phyloP scores from a whole-genome alignment of 225 moss, liverwort and hornwort genomes.

The Climacium dendroides region DNA sequence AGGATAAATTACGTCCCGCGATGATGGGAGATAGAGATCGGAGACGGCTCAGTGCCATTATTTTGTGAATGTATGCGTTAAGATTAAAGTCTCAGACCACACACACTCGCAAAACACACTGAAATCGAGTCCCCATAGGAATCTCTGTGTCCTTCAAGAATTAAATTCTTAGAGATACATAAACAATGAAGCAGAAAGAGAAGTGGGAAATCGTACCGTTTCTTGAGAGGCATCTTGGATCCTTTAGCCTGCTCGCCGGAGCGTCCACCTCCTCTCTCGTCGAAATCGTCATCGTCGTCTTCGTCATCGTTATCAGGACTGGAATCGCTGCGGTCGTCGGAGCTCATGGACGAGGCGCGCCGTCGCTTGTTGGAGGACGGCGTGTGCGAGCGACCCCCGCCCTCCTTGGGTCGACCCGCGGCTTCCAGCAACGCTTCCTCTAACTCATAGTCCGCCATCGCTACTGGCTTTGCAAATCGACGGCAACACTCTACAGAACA shows the following conservation, averaged over 20 bases:
- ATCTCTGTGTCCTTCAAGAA: not conserved
- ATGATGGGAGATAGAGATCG: not conserved
- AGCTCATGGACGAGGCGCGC: conserved; percentile 69
- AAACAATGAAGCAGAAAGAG: not conserved
- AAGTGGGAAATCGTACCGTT: conserved; percentile 16
- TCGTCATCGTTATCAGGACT: conserved; percentile 79
- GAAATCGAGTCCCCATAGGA: not conserved
- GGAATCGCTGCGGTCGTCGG: conserved; percentile 78
- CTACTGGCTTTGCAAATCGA: not conserved
- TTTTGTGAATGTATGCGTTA: not conserved
- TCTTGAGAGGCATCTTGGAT: conserved; percentile 92
- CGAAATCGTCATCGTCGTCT: conserved; percentile 56
- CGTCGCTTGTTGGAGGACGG: conserved; percentile 57
- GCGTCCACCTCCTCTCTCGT: conserved; percentile 54
- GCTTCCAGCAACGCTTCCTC: conserved; percentile 95
- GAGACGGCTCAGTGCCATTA: not conserved
- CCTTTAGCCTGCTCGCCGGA: conserved; percentile 53
- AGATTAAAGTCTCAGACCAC: not conserved
- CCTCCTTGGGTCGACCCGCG: conserved; percentile 80
- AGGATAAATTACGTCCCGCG: not conserved
- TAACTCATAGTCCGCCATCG: conserved; percentile 75
- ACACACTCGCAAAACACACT: not conserved
- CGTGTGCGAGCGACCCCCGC: conserved; percentile 39
- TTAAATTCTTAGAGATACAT: not conserved
- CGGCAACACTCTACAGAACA: not conserved